Evolutionary conservation across 2,329 filamentous ascomycete genomes (phyloP), one percentile per base, ranked within the genome.

Genomic region (Beauveria scarabaeidicola): DNA sequence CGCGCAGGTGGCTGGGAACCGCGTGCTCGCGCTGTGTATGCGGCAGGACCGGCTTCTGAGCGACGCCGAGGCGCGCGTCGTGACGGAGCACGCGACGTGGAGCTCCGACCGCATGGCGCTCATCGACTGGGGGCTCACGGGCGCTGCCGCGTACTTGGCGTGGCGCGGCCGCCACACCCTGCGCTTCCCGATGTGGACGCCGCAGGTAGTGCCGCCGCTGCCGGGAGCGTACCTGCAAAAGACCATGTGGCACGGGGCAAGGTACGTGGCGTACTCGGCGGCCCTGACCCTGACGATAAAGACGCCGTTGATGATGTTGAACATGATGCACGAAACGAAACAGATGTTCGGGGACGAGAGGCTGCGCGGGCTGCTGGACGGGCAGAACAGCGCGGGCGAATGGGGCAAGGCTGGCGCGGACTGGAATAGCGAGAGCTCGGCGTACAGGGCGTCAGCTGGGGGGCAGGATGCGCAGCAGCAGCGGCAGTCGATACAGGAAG

Each of bases 181-280:
- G 64, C 70, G 68, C 6, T 78, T 79, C 63, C 75, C 76, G 17
- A 69, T 78, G 44, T 74, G 70, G 65, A 69, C 65, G 41, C 74
- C 75, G 2, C 70, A 72, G 48, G 64, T 67, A 41, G 52, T 73
- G 41, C 65, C 72, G 57, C 71, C 73, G 9, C 32, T 70, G n/a
- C 44, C 72, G 2, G 66, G 62, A 3, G 72, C 72, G 3, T 50
- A 11, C 0, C 43, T n/a, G 0, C 70, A 74, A 5, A 61, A 53
- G 25, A 17, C 44, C 17, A 56, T 66, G 21, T 78, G 76, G 77
- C 75, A 77, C 58, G 41, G 58, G 13, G 25, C 66, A 15, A 72
- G 77, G 2, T 67, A 72, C n/a, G n/a, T 61, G 1, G 64, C 69
- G 10, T 78, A 77, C 66, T 66, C 65, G 9, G 59, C 67, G 23